Evolutionary conservation across 2,329 filamentous ascomycete species (phyloP), one percentile per base, ranked within the genome.

Genomic region (Knufia petricola): DNA sequence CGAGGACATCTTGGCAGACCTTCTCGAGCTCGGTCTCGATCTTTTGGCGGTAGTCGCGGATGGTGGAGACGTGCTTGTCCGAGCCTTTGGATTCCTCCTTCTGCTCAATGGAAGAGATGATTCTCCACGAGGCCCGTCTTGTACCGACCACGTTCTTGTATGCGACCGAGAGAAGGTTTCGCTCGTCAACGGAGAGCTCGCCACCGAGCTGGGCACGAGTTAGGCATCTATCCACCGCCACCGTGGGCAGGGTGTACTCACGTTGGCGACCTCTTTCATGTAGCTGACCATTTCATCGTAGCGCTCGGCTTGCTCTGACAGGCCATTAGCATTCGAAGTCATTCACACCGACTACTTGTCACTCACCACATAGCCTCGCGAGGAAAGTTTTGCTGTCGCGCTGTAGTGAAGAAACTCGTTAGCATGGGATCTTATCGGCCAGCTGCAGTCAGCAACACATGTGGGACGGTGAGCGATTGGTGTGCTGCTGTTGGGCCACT

Each of bases 241-340:
- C 30, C 30, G 46, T 42, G 34, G 48, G 48, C 39, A 32, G 52
- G 50, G 57, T 53, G 58, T 48, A 62, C 67, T 63, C 81, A 85
- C 82, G 77, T 95, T 94, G 73, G 90, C 90, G 65, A 96, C 90
- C 84, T 95, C 88, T 87, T 96, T 96, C 92, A 96, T 96, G 78
- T 90, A 95, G 68, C 83, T 88, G 64, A 96, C 90, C 90, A 96
- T 96, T 77, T 96, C 92, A 90, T 98, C 90, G 76, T 98, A 98
- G 69, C 90, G 90, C 81, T 96, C 92, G 70, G 92, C 92, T 83
- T 98, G 92, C 86, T 96, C 26, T 28, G 26, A 12, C 26, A 28
- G 26, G 12, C 26, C 26, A 28, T 28, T 28, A 28, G 26, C 12
- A 28, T 12, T 28, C 6, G 26, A 6, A 6, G 6, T 6, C 12